Evolutionary conservation across 148 eudicot genomes (phyloP).

Genomic region (Nepenthes mirabilis): DNA sequence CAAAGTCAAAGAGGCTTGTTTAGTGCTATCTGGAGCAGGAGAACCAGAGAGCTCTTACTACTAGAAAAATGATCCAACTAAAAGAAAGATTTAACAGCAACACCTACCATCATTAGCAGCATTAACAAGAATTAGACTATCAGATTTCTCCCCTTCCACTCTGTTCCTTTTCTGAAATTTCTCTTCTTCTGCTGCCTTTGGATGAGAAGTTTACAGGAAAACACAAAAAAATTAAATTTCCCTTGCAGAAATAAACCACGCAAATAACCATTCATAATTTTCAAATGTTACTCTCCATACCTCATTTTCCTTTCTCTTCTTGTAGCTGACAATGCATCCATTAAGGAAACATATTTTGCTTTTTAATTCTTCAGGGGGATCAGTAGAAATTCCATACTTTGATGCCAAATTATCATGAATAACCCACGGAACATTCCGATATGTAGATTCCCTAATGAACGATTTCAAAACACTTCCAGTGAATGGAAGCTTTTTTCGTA

Average conservation of each 20-base stretch:
- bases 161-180: conserved; percentile 18
- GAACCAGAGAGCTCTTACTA: too few relatives aligned
- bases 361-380: conserved; percentile 61
- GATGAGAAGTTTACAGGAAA: conserved; percentile 1
- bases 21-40: too few relatives aligned
- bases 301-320: conserved; percentile 56
- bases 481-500: conserved; percentile 67
- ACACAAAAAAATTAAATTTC: background rate
- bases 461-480: conserved; percentile 72
- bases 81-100: background rate
- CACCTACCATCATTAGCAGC: background rate
- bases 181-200: conserved; percentile 25
- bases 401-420: conserved; percentile 65
- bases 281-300: conserved; percentile 18
- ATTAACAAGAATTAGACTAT: background rate
- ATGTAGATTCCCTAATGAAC: conserved; percentile 81
- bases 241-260: conserved; percentile 3
- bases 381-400: conserved; percentile 66
- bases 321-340: conserved; percentile 50
- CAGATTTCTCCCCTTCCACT: conserved; percentile 13
- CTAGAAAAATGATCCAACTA: background rate
- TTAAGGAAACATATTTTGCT: conserved; percentile 26
- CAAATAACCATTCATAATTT: conserved; percentile 8
- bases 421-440: conserved; percentile 86
- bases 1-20: too few relatives aligned